Evolutionary conservation across 169 alveolate genomes (phyloP), one percentile per base, ranked within the genome.

Genomic region (Babesia bigemina): DNA sequence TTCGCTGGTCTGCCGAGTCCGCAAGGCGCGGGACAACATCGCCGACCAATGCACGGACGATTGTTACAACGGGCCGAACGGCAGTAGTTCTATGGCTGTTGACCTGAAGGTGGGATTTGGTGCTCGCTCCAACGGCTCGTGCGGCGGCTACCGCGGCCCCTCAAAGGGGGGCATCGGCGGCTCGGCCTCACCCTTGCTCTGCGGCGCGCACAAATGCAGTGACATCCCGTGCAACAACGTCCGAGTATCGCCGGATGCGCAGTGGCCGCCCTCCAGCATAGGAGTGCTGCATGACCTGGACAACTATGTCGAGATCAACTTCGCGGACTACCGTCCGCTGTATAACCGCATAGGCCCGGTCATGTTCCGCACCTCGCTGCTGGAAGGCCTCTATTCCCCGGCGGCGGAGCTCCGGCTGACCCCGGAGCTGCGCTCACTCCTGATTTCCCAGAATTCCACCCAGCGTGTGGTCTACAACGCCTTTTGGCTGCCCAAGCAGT

Each of bases 261-360:
- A 67, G 14, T 67, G 76, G 76, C 84, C 78, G 0, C 76, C 70
- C 8, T 39, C 73, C 44, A 12, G 52, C 6, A 26, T 75, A 2
- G 71, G 33, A 24, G 73, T 60, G 12, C 65, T 75, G 63, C 69
- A 50, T 21, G 84, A 75, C 42, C 50, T 39, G 42, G 76, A 70
- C n/a, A 58, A 55, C 60, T 81, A 81, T 65, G 79, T 72, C 19
- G 83, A 81, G 63, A 57, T 81, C 22, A 81, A 81, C 45, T 81
- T 81, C 48, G 69, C 88, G 17, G 76, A 81, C 45, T 81, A 81
- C 33, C 84, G 88, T 2, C 85, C 67, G 50, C 39, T 92, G 39
- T 92, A 91, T 65, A 96, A 92, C 71, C 83, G 90, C 24, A 66
- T 78, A 29, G 95, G 95, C 26, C 95, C 95, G 2, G 85, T 92